Evolutionary conservation across 2,329 filamentous ascomycete genomes (phyloP).

Genomic region (Phialocephala subalpina): DNA sequence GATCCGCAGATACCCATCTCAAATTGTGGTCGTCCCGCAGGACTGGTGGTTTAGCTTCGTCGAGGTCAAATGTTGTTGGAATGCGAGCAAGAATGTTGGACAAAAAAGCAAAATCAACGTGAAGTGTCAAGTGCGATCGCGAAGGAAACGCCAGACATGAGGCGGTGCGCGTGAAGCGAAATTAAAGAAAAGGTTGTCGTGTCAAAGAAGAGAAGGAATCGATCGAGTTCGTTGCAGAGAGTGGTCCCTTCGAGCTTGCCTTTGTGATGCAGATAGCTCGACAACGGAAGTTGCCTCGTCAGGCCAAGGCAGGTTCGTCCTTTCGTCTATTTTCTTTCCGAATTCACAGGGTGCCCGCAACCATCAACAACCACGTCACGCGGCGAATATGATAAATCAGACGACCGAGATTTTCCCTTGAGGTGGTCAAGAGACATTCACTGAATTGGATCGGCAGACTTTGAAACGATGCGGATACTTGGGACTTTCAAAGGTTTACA

Average conservation of each 20-base stretch:
- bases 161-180: constrained; percentile 23
- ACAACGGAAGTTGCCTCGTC: constrained; percentile 5
- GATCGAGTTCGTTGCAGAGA: background rate
- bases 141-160: constrained; percentile 20
- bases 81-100: constrained; percentile 35
- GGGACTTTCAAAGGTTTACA: background rate
- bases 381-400: constrained; percentile 20
- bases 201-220: background rate
- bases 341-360: constrained; percentile 9
- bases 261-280: constrained; percentile 6
- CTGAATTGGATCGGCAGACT: background rate
- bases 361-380: constrained; percentile 21
- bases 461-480: background rate
- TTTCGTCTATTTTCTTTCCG: constrained; percentile 12
- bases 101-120: constrained; percentile 36
- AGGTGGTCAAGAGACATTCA: constrained; percentile 20
- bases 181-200: constrained; percentile 8
- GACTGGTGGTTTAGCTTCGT: constrained; percentile 34
- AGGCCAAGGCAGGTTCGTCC: background rate
- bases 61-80: constrained; percentile 38
- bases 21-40: constrained; percentile 39
- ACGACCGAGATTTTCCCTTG: constrained; percentile 12
- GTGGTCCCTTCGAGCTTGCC: constrained; percentile 28
- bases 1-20: constrained; percentile 70
- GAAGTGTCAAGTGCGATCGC: constrained; percentile 25